Conservation (phyloP, 1,139 yeast species). For the Saccharomyces hybrid region DNA sequence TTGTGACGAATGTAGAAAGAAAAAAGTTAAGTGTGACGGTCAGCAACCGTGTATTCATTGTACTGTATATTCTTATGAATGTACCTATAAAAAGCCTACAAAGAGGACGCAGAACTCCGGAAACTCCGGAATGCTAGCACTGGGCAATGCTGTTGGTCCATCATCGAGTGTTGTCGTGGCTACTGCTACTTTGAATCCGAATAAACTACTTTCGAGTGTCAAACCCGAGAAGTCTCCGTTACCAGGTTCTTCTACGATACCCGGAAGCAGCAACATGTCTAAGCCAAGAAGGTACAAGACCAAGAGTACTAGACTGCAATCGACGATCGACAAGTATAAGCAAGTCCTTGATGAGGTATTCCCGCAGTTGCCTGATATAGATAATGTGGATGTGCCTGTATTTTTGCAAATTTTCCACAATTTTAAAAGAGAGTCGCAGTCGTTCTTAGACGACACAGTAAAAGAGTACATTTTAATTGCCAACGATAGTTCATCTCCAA, state of each 20-base stretch:
- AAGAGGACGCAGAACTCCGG: conserved; percentile 38
- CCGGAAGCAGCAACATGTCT: neutral
- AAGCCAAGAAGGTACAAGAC: conserved; percentile 7
- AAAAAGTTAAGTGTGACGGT: conserved; percentile 90
- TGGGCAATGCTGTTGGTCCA: neutral
- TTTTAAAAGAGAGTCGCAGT: conserved; percentile 12
- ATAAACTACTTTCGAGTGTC: neutral
- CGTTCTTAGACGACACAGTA: conserved; percentile 19
- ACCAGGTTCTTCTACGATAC: neutral
- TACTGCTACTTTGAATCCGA: neutral
- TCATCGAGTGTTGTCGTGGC: neutral
- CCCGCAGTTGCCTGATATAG: conserved; percentile 26
- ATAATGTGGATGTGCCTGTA: conserved; percentile 23
- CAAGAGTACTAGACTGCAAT: conserved; percentile 12
- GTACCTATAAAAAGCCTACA: conserved; percentile 73
- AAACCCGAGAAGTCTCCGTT: neutral
- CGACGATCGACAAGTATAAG: conserved; percentile 19
- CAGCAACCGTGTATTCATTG: conserved; percentile 91
- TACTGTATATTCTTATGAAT: conserved; percentile 74
- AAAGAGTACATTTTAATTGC: conserved; percentile 22
- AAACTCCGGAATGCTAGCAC: neutral
- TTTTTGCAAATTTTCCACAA: conserved; percentile 23
- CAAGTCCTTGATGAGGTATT: conserved; percentile 20
- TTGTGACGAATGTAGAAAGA: conserved; percentile 77
- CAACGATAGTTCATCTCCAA: conserved; percentile 9